Evolutionary conservation across 371 early-diverging fungal species (phyloP).

Genomic region (Circinella minor): DNA sequence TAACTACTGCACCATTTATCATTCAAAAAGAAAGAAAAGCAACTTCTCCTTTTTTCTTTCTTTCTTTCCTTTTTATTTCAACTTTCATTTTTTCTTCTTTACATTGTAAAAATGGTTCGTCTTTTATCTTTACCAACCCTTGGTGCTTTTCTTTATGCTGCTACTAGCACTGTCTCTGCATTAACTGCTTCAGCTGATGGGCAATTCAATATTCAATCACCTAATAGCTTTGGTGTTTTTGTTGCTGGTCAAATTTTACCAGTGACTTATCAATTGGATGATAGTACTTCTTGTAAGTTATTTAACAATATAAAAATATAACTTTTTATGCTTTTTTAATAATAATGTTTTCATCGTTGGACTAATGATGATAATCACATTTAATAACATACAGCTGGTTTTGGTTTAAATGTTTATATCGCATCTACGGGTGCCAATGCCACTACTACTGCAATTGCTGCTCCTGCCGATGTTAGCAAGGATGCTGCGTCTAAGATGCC

Average conservation of each 20-base stretch:
- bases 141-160: slow-evolving; percentile 3
- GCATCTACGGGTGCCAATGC: slow-evolving; percentile 21
- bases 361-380: no score
- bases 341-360: not conserved
- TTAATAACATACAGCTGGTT: slow-evolving; percentile 12
- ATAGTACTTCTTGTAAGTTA: slow-evolving; percentile 19
- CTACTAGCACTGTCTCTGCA: not conserved
- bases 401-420: slow-evolving; percentile 38
- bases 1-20: not conserved
- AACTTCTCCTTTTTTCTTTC: not conserved
- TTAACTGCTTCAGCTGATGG: slow-evolving; percentile 12
- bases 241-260: slow-evolving; percentile 51
- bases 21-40: not conserved
- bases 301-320: not conserved
- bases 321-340: no score
- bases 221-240: slow-evolving; percentile 38
- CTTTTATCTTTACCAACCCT: slow-evolving; percentile 9
- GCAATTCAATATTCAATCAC: slow-evolving; percentile 43
- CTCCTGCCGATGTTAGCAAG: slow-evolving; percentile 9
- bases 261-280: slow-evolving; percentile 36
- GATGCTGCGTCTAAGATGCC: not conserved
- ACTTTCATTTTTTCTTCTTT: not conserved
- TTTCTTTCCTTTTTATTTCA: not conserved
- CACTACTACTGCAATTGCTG: slow-evolving; percentile 13
- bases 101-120: slow-evolving; percentile 2